A percentile compares a stretch with the other conserved stretches of the same genome.
phyloP scores from a whole-genome alignment of 495 filamentous ascomycete species.

The Antarctomyces pellizariae region DNA sequence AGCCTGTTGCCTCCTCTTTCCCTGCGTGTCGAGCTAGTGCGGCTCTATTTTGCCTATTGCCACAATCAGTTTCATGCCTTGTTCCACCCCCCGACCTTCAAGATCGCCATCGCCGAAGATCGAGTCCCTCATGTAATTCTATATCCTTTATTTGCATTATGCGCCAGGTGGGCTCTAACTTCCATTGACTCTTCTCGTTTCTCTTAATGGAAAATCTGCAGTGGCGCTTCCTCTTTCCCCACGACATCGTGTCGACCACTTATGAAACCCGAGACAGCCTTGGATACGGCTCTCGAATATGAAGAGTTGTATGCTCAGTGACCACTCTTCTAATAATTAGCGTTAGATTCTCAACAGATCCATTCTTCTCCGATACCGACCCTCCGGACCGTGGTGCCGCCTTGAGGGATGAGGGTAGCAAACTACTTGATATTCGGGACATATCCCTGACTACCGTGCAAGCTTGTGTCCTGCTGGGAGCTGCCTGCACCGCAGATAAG shows the following conservation, averaged over 20 bases:
- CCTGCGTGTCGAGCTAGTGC: slow-evolving; percentile 14
- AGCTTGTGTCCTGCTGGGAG: slow-evolving; percentile 17
- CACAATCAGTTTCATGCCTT: slow-evolving; percentile 20
- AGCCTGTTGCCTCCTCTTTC: slow-evolving; percentile 5
- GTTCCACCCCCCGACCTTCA: slow-evolving; percentile 16
- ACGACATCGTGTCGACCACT: too few relatives aligned
- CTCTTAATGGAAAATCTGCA: slow-evolving; percentile 4
- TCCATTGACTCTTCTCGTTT: not conserved
- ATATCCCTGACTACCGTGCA: slow-evolving; percentile 17
- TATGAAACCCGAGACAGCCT: too few relatives aligned
- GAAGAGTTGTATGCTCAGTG: too few relatives aligned
- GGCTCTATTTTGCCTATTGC: slow-evolving; percentile 18
- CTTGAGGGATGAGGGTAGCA: slow-evolving; percentile 10
- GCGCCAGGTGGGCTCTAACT: slow-evolving; percentile 11
- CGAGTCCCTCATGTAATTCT: slow-evolving; percentile 9
- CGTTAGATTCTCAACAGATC: slow-evolving; percentile 11
- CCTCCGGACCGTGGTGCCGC: slow-evolving; percentile 10
- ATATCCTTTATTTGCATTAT: slow-evolving; percentile 15
- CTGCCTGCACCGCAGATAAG: slow-evolving; percentile 8
- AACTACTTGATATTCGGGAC: slow-evolving; percentile 13
- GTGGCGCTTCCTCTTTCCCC: too few relatives aligned
- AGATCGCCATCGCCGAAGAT: slow-evolving; percentile 10
- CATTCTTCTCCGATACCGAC: slow-evolving; percentile 9
- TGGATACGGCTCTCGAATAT: too few relatives aligned
- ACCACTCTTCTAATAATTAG: not conserved